phyloP scores from a whole-genome alignment of 2,329 filamentous ascomycete genomes.

The Colletotrichum aenigma region DNA sequence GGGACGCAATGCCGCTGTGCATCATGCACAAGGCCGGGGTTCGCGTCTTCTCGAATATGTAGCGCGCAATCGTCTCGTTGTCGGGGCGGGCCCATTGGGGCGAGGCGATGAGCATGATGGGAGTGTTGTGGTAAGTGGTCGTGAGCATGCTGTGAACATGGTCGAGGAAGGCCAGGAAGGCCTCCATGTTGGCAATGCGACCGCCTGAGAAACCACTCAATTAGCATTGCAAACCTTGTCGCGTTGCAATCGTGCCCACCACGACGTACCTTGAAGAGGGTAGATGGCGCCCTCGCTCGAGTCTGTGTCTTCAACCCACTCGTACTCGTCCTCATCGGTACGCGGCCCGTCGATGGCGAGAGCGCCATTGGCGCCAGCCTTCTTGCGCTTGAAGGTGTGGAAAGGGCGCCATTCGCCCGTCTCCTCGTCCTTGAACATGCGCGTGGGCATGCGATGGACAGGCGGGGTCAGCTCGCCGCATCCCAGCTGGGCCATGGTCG shows the following conservation, averaged over 20 bases:
- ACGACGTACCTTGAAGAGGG: constrained; percentile 67
- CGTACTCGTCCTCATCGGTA: constrained; percentile 59
- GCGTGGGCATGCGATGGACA: constrained; percentile 83
- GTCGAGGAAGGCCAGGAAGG: constrained; percentile 90
- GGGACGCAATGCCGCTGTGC: constrained; percentile 84
- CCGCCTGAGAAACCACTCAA: constrained; percentile 57
- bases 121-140: constrained; percentile 93
- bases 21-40: constrained; percentile 90
- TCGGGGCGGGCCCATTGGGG: constrained; percentile 90
- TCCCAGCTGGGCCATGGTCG: constrained; percentile 88
- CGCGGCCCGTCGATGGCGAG: constrained; percentile 13
- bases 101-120: constrained; percentile 87
- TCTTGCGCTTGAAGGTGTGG: constrained; percentile 72
- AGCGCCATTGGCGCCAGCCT: constrained; percentile 33
- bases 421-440: constrained; percentile 90
- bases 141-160: constrained; percentile 90
- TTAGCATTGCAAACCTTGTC: neutral
- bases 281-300: constrained; percentile 90
- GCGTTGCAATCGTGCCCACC: constrained; percentile 21
- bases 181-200: constrained; percentile 86
- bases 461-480: constrained; percentile 91
- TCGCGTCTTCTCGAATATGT: constrained; percentile 97
- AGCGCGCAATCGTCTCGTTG: constrained; percentile 86
- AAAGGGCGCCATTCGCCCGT: constrained; percentile 79
- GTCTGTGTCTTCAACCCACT: constrained; percentile 88